phyloP scores from a whole-genome alignment of 2,329 filamentous ascomycete species.

The Ceratocystis lukuohia region DNA sequence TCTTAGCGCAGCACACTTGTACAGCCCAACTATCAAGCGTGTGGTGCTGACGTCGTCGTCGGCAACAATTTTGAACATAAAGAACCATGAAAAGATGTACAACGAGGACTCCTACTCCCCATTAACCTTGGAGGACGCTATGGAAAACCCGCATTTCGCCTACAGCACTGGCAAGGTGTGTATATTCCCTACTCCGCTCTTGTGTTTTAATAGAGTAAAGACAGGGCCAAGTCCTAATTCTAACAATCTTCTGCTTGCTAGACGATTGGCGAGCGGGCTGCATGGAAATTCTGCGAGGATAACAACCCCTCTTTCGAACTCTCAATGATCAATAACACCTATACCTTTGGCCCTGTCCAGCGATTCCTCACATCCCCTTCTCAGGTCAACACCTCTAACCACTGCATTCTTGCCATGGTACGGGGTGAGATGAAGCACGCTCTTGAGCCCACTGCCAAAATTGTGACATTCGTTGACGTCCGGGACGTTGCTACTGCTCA shows the following conservation, averaged over 20 bases:
- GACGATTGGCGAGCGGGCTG: constrained; percentile 52
- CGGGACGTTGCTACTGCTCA: constrained; percentile 50
- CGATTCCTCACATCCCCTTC: constrained; percentile 34
- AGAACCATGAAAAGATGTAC: constrained; percentile 25
- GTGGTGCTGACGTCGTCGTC: constrained; percentile 43
- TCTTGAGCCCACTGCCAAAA: constrained; percentile 37
- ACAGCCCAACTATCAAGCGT: constrained; percentile 42
- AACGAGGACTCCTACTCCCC: constrained; percentile 24
- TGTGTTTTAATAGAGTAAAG: neutral
- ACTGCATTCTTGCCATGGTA: constrained; percentile 50
- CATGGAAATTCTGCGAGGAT: constrained; percentile 37
- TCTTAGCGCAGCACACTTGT: constrained; percentile 34
- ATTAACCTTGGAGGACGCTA: constrained; percentile 23
- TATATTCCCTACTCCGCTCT: neutral
- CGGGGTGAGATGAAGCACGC: constrained; percentile 45
- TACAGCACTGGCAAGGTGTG: constrained; percentile 27
- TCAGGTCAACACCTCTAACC: constrained; percentile 41
- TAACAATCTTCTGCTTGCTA: neutral
- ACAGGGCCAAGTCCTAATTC: neutral
- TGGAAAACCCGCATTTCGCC: constrained; percentile 22
- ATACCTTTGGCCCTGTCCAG: constrained; percentile 48
- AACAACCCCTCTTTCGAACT: constrained; percentile 42
- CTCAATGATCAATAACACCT: constrained; percentile 47
- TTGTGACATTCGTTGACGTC: constrained; percentile 40
- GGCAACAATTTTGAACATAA: constrained; percentile 32